Evolutionary conservation across 192 early-diverging fungal genomes (phyloP).

Genomic region (Entomortierella parvispora): DNA sequence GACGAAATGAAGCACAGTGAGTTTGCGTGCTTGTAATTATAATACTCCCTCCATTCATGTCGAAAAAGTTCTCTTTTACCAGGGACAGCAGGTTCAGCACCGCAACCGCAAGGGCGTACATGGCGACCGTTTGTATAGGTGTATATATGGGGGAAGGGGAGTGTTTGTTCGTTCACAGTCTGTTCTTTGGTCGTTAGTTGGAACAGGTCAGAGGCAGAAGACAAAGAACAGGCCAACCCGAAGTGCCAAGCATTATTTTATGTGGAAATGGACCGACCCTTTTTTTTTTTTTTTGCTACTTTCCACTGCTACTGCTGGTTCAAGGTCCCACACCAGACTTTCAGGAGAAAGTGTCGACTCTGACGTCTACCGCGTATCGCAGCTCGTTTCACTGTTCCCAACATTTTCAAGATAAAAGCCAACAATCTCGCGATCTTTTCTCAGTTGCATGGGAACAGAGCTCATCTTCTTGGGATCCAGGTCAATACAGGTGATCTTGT

Average conservation of each 20-base stretch:
- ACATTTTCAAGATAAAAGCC: conserved; percentile 38
- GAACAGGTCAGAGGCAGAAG: too few species aligned
- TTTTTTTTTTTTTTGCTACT: too few species aligned
- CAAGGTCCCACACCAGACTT: too few species aligned
- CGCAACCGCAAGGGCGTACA: conserved; percentile 47
- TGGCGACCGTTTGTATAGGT: neutral
- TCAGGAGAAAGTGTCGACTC: neutral
- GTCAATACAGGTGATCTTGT: conserved; percentile 71
- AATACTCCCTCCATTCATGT: too few species aligned
- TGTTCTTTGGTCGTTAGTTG: too few species aligned
- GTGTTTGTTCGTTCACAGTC: neutral
- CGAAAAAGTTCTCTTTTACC: conserved; percentile 19
- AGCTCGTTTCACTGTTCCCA: conserved; percentile 27
- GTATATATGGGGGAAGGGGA: too few species aligned
- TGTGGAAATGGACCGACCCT: too few species aligned
- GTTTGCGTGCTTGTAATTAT: neutral
- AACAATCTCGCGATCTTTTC: conserved; percentile 67
- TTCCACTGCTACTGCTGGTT: too few species aligned
- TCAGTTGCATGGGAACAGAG: conserved; percentile 65
- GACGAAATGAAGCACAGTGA: neutral
- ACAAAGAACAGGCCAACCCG: too few species aligned
- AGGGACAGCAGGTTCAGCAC: conserved; percentile 46
- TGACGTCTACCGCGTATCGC: conserved; percentile 13
- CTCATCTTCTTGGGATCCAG: conserved; percentile 74
- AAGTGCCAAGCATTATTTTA: too few species aligned